Evolutionary conservation across 768 basidiomycete genomes (phyloP), one percentile per base, ranked within the genome.

Genomic region (Psilocybe tampanensis): DNA sequence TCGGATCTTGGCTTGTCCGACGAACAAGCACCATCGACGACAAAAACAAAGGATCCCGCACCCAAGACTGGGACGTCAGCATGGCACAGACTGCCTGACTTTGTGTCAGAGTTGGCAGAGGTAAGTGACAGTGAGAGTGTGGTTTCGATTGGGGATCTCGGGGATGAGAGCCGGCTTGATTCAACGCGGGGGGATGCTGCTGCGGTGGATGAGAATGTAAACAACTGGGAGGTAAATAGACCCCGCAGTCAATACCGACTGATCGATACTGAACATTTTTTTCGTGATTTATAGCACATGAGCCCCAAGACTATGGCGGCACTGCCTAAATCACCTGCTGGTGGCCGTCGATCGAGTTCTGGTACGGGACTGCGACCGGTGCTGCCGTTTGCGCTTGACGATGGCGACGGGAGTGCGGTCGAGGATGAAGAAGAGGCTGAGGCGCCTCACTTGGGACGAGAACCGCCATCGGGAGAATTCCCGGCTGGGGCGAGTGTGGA

Each of bases 81-180:
- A 13, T 96, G 95, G 95, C 83, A 86, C 60, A 80, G 90, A 32
- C 77, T 98, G 34, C 92, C 90, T 1, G 66, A 87, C 59, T 87
- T 94, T 65, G 88, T 88, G 24, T 80, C 86, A 24, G 88, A 89
- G 60, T 88, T 94, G 62, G 85, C 88, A 26, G 95, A 97, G 66
- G 85, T 97, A 60, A 94, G 92, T 68, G 96, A 98, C 69, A 92
- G 88, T 63, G 97, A 98, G 74, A 97, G 93, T 65, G 91, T 95
- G 19, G 93, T 82, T 17, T 86, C 90, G 18, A 94, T 98, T 56
- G 91, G 91, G 52, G 92, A 98, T 66, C 77, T 98, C 51, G 89
- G 90, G 26, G 88, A 94, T 63, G 92, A 91, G 60, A 76, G 84
- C 55, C 79, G 90, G 50, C 71, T 94, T 56, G 84, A 86, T 62